phyloP scores from a whole-genome alignment of 768 basidiomycete species.

The Naganishia randhawae region DNA sequence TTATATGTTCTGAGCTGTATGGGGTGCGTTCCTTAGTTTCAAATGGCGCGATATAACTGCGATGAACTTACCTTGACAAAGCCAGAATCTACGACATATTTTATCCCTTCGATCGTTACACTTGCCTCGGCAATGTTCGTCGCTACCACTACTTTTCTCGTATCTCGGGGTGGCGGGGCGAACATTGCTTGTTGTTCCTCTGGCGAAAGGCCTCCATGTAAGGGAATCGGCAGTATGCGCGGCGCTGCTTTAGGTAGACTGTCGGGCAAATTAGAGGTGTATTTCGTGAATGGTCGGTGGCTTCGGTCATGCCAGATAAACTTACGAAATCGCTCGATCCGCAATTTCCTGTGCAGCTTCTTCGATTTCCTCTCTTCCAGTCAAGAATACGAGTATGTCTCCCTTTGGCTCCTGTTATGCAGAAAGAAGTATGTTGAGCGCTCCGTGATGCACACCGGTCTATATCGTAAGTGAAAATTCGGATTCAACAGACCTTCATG shows the following conservation, averaged over 20 bases:
- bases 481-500: conserved; percentile 56
- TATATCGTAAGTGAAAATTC: not conserved
- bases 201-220: conserved; percentile 83
- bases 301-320: conserved; percentile 24
- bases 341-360: conserved; percentile 73
- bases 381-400: conserved; percentile 89
- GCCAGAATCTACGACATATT: conserved; percentile 88
- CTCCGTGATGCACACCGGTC: not conserved
- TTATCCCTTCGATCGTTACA: conserved; percentile 92
- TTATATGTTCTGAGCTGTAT: conserved; percentile 82
- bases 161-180: conserved; percentile 66
- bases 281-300: not conserved
- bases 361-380: conserved; percentile 95
- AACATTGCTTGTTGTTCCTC: conserved; percentile 87
- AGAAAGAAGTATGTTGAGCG: conserved; percentile 9
- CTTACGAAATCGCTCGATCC: conserved; percentile 71
- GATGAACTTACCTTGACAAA: conserved; percentile 74
- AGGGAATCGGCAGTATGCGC: conserved; percentile 64
- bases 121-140: conserved; percentile 98
- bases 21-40: not conserved
- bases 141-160: conserved; percentile 81
- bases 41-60: not conserved
- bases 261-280: conserved; percentile 46
- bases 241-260: conserved; percentile 56
- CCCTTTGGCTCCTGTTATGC: conserved; percentile 60